phyloP scores from a whole-genome alignment of 2,329 filamentous ascomycete genomes.

The Niveomyces coronatus region DNA sequence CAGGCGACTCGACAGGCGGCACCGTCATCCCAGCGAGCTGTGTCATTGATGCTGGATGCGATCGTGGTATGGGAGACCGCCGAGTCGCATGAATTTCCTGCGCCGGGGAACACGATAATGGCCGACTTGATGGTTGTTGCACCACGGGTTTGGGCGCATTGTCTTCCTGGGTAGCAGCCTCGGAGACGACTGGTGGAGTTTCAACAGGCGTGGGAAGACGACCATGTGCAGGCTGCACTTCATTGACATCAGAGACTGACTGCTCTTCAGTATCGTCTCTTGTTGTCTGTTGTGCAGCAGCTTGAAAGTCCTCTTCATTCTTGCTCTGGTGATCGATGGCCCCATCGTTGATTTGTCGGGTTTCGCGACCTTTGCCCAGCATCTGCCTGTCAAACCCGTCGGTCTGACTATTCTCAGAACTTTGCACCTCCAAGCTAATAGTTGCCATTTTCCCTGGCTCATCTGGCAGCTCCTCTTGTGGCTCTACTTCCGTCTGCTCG shows the following conservation, averaged over 20 bases:
- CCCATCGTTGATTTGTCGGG: constrained; percentile 13
- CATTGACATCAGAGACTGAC: constrained; percentile 3
- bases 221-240: neutral
- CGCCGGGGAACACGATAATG: neutral
- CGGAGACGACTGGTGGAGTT: neutral
- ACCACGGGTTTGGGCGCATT: neutral
- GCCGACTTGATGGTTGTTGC: neutral
- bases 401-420: too few species aligned
- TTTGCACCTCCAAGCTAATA: too few species aligned
- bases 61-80: neutral
- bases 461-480: constrained; percentile 7
- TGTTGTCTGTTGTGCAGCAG: constrained; percentile 4
- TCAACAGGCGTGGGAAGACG: constrained; percentile 1
- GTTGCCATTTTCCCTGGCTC: too few species aligned
- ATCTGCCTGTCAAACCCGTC: too few species aligned
- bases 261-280: constrained; percentile 13
- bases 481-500: too few species aligned
- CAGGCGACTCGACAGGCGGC: constrained; percentile 7
- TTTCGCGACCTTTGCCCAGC: too few species aligned
- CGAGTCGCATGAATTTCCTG: neutral
- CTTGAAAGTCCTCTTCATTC: constrained; percentile 1
- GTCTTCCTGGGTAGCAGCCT: neutral
- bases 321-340: constrained; percentile 6
- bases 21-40: constrained; percentile 4
- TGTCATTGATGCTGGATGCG: neutral